Conservation (phyloP, 352 stramenopile species). For the Phytopythium delawarense region DNA sequence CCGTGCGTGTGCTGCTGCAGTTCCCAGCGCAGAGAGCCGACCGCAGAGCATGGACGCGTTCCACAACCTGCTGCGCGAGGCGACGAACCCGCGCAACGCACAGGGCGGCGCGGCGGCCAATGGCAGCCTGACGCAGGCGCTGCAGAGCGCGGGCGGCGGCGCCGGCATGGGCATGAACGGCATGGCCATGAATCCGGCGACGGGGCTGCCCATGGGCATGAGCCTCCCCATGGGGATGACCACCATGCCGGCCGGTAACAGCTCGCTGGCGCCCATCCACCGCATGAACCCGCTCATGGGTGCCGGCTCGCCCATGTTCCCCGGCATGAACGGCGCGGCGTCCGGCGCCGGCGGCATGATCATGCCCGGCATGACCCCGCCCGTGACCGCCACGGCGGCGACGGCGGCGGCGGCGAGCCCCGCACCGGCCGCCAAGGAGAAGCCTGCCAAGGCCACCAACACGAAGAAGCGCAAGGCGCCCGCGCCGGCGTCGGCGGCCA, state of each 20-base stretch:
- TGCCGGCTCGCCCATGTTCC: conserved; percentile 62
- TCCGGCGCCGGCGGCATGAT: neutral
- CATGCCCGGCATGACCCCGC: conserved; percentile 10
- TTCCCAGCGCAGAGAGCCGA: neutral
- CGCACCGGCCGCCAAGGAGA: conserved; percentile 27
- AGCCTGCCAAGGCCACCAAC: conserved; percentile 29
- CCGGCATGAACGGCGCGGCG: conserved; percentile 30
- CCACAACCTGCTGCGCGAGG: conserved; percentile 73
- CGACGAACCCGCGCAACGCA: conserved; percentile 47
- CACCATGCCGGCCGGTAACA: conserved; percentile 6
- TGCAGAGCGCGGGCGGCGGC: conserved; percentile 29
- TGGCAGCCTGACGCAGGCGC: conserved; percentile 28
- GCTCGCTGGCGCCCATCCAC: conserved; percentile 54
- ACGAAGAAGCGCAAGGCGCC: conserved; percentile 79
- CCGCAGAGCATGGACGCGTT: conserved; percentile 54
- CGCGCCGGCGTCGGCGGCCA: conserved; percentile 19
- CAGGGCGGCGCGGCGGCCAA: conserved; percentile 9
- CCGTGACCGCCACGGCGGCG: conserved; percentile 13
- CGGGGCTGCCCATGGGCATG: conserved; percentile 63
- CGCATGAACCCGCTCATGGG: conserved; percentile 74
- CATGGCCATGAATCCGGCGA: conserved; percentile 12
- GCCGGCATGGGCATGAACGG: conserved; percentile 38
- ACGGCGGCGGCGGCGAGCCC: conserved; percentile 10
- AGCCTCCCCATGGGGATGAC: conserved; percentile 53
- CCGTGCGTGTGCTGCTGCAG: too few relatives aligned